phyloP scores from a whole-genome alignment of 805 yeast species.

The Metschnikowia baotianmanensis region DNA sequence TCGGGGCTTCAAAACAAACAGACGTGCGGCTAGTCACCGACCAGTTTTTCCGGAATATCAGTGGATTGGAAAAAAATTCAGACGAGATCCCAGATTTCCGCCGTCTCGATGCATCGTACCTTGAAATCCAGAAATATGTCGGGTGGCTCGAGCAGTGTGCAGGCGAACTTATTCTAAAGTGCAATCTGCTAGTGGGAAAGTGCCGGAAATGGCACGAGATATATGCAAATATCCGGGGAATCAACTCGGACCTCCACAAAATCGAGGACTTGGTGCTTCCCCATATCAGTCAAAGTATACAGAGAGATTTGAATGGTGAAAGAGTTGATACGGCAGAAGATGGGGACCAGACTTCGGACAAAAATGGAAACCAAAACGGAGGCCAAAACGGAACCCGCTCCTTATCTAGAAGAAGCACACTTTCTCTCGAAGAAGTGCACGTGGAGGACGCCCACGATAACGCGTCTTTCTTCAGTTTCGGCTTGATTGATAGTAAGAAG shows the following conservation, averaged over 20 bases:
- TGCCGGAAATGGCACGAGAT: conserved; percentile 32
- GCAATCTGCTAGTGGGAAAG: conserved; percentile 23
- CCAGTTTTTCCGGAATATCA: conserved; percentile 7
- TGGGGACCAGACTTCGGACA: not conserved
- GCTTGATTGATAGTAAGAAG: conserved; percentile 52
- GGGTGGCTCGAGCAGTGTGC: conserved; percentile 27
- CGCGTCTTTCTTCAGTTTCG: conserved; percentile 33
- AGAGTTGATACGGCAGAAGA: too few species aligned
- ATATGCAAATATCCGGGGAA: conserved; percentile 25
- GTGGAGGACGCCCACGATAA: conserved; percentile 12
- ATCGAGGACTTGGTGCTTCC: conserved; percentile 23
- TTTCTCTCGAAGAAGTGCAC: conserved; percentile 9
- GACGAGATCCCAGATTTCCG: not conserved
- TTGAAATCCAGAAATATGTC: conserved; percentile 2
- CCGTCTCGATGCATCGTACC: conserved; percentile 7
- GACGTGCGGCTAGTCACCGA: conserved; percentile 30
- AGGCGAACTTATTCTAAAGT: conserved; percentile 24
- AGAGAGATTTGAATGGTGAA: not conserved
- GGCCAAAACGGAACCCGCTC: not conserved
- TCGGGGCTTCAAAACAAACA: conserved; percentile 31
- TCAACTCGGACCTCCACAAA: conserved; percentile 29
- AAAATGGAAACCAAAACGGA: not conserved
- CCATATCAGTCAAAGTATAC: not conserved
- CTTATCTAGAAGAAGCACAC: conserved; percentile 7
- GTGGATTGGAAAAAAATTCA: not conserved